Conservation (phyloP, 192 early-diverging fungal species). For the Coemansia sp. region DNA sequence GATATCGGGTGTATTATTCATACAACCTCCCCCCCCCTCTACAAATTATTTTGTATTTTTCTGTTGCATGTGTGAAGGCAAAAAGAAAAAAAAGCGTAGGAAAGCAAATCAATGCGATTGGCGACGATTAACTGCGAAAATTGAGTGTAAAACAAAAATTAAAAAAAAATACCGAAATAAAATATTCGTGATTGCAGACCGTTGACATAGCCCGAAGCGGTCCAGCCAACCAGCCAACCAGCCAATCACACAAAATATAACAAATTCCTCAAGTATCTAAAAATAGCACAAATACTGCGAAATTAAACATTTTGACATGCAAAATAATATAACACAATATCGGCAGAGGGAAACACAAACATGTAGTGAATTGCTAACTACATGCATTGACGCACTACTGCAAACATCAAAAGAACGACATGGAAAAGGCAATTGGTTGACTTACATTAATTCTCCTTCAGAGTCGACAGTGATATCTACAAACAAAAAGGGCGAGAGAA, state of each 20-base stretch:
- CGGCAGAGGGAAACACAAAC: not conserved
- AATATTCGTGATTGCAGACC: not conserved
- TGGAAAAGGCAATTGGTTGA: conserved; percentile 4
- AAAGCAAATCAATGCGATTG: conserved; percentile 1
- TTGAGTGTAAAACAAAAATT: not conserved
- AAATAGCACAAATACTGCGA: not conserved
- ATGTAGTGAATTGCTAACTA: not conserved
- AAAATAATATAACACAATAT: not conserved
- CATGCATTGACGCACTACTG: not conserved
- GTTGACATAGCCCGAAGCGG: not conserved
- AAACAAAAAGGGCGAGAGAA: not conserved
- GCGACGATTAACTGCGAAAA: not conserved
- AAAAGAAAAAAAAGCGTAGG: not conserved
- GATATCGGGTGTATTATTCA: not conserved
- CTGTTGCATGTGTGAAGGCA: not conserved
- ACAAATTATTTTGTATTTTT: too few relatives aligned
- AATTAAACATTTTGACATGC: not conserved
- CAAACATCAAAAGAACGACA: not conserved
- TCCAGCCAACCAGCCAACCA: not conserved
- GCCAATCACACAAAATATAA: not conserved
- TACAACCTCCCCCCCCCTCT: too few relatives aligned
- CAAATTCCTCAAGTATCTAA: conserved; percentile 1
- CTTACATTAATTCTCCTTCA: conserved; percentile 72
- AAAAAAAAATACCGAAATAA: not conserved
- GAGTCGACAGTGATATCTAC: conserved; percentile 66